Base-by-base conservation (phyloP, 2,329 filamentous ascomycete genomes). In the Neonectria sp. region DNA sequence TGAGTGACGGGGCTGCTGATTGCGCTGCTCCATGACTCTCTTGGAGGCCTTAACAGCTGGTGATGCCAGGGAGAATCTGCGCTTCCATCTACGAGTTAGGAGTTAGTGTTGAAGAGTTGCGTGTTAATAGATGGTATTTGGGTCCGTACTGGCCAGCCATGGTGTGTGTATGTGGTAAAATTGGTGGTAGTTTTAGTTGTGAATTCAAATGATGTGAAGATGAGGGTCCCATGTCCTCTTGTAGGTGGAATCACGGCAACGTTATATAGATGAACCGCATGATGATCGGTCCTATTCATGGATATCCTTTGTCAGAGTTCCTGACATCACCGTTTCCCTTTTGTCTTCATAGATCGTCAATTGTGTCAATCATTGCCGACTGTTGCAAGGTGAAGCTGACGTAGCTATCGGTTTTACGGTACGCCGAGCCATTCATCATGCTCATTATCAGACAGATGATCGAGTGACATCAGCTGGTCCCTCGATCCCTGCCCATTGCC, bases 1-100 rank as follows among this genome's bases (percentile, higher is more conserved):
- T 11, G 25, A 15, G 15, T 45, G 60, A 13, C 48, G 33, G 11
- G 46, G 45, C 29, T 55, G 35, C 7, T 55, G 55, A 11, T n/a
- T 21, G 21, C 51, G 43, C 37, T 64, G 48, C 12, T 48, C 45
- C 56, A 49, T 40, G 24, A 60, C 60, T 31, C 56, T n/a, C 24
- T 55, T 58, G 27, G 40, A 56, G 21, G 60, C 55, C 48, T 57
- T 63, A 25, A 45, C 31, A 24, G 56, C 60, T 1, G 60, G 56
- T 6, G 60, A 57, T 24, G 31, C 33, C 35, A 62, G 48, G 21
- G 65, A 63, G 25, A 63, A 60, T 24, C 60, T 57, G 51, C 56
- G 65, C 21, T 60, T 68, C 9, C 60, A 68, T 15, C 65, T 63
- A 17, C 13, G 24, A 13, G 24, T 3, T 2, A 13, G 13, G 15